Evolutionary conservation across 305 asterid species (phyloP).

Genomic region (Striga hermonthica): DNA sequence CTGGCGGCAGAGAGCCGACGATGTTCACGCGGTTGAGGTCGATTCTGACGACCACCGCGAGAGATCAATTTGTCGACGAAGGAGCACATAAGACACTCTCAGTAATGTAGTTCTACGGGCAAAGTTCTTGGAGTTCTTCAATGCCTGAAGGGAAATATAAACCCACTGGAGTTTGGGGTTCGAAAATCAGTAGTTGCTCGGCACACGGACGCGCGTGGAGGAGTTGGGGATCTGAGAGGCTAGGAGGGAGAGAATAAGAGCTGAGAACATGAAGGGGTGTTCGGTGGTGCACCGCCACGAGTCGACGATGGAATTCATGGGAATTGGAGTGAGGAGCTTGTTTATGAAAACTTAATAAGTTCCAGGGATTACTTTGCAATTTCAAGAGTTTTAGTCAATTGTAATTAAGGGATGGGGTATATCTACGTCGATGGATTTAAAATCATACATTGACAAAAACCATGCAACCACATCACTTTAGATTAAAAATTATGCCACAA

Average conservation of each 20-base stretch:
- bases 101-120: slow-evolving; percentile 46
- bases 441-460: no score
- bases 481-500: no score
- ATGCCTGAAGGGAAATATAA: slow-evolving; percentile 59
- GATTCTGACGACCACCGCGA: slow-evolving; percentile 48
- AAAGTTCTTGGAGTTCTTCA: slow-evolving; percentile 45
- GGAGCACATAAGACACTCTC: slow-evolving; percentile 54
- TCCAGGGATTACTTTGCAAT: no score
- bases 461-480: no score
- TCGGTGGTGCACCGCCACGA: no score
- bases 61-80: slow-evolving; percentile 37
- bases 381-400: no score
- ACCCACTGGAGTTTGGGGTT: slow-evolving; percentile 47
- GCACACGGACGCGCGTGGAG: slow-evolving; percentile 13
- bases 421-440: no score
- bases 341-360: no score
- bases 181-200: slow-evolving; percentile 27
- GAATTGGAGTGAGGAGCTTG: no score
- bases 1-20: slow-evolving; percentile 52
- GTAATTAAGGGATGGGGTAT: no score
- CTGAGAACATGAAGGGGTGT: no score
- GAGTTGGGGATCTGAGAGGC: slow-evolving; percentile 4
- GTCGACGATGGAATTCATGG: no score
- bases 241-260: not conserved
- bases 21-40: slow-evolving; percentile 53